Evolutionary conservation across 2,329 filamentous ascomycete species (phyloP), one percentile per base, ranked within the genome.

Genomic region (Podosphaera leucotricha): DNA sequence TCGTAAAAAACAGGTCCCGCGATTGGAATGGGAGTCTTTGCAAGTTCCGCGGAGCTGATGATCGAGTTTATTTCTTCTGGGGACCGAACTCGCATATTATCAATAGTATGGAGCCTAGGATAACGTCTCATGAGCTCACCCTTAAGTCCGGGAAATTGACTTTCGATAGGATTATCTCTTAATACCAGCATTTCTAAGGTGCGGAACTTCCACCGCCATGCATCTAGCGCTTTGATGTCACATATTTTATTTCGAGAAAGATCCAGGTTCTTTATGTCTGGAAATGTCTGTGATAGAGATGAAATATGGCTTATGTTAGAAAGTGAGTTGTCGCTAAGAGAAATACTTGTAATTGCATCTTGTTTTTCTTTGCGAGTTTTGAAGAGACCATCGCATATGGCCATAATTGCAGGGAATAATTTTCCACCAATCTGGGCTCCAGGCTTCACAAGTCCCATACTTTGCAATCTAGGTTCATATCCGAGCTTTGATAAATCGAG

Each of bases 351-450:
- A 41, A 98, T 78, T 3, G 79, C 78, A 40, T 85, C 77, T 42
- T 75, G 71, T 59, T 86, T 86, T 42, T 79, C 76, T 47, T 77
- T 67, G 11, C 70, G 57, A 2, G 71, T 77, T 51, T 78, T 76
- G 64, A 93, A 92, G 16, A 79, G 70, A 48, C 73, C 65, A 44
- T 92, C 77, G 58, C 82, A 85, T 40, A 94, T 76, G 47, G 74
- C 75, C 81, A 95, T 92, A 48, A 95, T 67, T 1, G 82, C 87
- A 43, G 81, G 82, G 62, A 95, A 94, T 49, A 93, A 81, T 59
- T 94, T 98, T n/a, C 51, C 48, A 10, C 53, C 50, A 19, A 47
- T 52, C 2, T 77, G 74, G 46, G 70, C 72, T 47, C 66, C 73
- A 48, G 75, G 71, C 28, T 16, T 41, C 57, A 92, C 85, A 54